These are phyloP conservation scores for Akanthomyces dipterigenus DNA, from an alignment of 2,329 filamentous ascomycete genomes.

Conservation along the genomic window DNA sequence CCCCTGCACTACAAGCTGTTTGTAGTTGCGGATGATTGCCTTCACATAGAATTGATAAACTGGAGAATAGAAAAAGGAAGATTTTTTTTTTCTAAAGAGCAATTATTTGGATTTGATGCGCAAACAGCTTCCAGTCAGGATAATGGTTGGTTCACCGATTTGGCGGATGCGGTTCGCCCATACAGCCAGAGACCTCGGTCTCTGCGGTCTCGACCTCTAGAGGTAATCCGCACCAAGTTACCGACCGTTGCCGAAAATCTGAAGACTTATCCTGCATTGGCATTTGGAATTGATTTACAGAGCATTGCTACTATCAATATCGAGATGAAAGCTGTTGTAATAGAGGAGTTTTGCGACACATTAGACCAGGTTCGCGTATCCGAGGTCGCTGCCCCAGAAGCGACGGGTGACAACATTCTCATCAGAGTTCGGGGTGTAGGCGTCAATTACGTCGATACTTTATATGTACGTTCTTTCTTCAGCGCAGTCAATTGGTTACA, in stretches of 20 bases:
- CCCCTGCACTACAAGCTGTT: not conserved
- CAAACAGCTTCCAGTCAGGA: not conserved
- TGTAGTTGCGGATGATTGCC: too few species aligned
- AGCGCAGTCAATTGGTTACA: not conserved
- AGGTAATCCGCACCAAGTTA: not conserved
- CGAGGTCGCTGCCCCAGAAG: constrained; percentile 17
- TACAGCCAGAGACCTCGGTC: not conserved
- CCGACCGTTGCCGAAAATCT: not conserved
- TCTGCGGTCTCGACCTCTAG: not conserved
- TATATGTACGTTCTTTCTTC: constrained; percentile 35
- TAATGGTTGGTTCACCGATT: not conserved
- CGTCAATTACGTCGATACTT: constrained; percentile 53
- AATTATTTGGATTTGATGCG: too few species aligned
- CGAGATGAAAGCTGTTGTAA: constrained; percentile 24
- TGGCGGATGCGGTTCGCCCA: not conserved
- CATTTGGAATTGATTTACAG: not conserved
- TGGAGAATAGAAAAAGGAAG: not conserved
- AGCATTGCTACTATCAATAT: not conserved
- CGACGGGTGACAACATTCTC: constrained; percentile 18
- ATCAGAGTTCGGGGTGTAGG: constrained; percentile 45
- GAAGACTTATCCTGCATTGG: not conserved
- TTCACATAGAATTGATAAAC: not conserved
- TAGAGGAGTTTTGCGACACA: constrained; percentile 20
- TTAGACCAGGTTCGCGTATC: constrained; percentile 21
- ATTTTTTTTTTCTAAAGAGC: not conserved